phyloP scores from a whole-genome alignment of 768 basidiomycete species.

The Boletus rufocinnamomeus region DNA sequence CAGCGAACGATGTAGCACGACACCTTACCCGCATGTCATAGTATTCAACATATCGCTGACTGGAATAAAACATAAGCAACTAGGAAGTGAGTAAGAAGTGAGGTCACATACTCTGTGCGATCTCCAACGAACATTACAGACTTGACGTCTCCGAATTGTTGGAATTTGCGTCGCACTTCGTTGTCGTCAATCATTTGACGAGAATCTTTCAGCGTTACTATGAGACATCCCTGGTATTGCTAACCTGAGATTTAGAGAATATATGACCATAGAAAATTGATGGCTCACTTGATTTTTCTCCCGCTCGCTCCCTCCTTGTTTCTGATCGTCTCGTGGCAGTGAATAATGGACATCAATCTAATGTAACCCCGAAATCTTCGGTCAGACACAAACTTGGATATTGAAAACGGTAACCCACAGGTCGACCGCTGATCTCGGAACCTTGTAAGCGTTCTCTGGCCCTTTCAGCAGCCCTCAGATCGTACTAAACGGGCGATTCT shows the following conservation, averaged over 20 bases:
- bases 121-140: slow-evolving; percentile 65
- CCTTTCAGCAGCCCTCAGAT: slow-evolving; percentile 89
- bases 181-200: slow-evolving; percentile 76
- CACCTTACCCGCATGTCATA: slow-evolving; percentile 80
- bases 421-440: slow-evolving; percentile 82
- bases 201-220: slow-evolving; percentile 76
- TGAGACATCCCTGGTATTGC: slow-evolving; percentile 83
- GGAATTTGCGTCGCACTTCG: slow-evolving; percentile 84
- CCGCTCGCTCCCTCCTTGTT: slow-evolving; percentile 51
- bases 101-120: slow-evolving; percentile 54
- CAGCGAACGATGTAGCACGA: background rate
- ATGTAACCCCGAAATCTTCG: slow-evolving; percentile 8
- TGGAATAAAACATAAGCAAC: slow-evolving; percentile 34
- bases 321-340: slow-evolving; percentile 83
- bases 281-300: slow-evolving; percentile 81
- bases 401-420: slow-evolving; percentile 58
- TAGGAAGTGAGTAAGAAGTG: background rate
- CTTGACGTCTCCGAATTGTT: slow-evolving; percentile 91
- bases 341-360: slow-evolving; percentile 99
- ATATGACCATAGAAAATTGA: background rate
- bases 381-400: slow-evolving; percentile 2
- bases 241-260: slow-evolving; percentile 29
- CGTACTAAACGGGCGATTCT: slow-evolving; percentile 58
- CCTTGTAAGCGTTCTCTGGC: slow-evolving; percentile 91
- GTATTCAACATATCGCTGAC: slow-evolving; percentile 91